Evolutionary conservation across 2,329 filamentous ascomycete genomes (phyloP).

Genomic region (Xylaria multiplex): DNA sequence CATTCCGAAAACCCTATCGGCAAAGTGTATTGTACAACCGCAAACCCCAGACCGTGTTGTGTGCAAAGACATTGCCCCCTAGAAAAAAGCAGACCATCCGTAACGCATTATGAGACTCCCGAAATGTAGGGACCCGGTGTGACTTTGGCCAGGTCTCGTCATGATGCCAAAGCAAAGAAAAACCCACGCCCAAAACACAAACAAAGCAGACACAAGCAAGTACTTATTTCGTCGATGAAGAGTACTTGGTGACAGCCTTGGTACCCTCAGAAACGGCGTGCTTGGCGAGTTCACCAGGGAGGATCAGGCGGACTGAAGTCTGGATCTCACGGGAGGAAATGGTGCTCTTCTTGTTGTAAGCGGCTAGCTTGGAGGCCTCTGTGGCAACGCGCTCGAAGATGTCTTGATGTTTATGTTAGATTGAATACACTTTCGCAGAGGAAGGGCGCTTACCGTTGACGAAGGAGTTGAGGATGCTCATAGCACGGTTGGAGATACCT

Average conservation of each 20-base stretch:
- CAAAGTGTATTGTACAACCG: constrained; percentile 77
- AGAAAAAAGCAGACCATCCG: constrained; percentile 72
- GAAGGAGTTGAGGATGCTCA: constrained; percentile 99
- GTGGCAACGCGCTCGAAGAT: constrained; percentile 99
- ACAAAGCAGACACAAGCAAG: constrained; percentile 56
- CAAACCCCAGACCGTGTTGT: constrained; percentile 73
- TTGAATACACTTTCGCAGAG: neutral
- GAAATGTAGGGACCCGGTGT: constrained; percentile 53
- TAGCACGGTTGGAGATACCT: constrained; percentile 99
- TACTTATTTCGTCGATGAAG: constrained; percentile 96
- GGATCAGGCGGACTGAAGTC: constrained; percentile 97
- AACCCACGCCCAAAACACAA: constrained; percentile 64
- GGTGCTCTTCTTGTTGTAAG: constrained; percentile 99
- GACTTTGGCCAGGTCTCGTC: constrained; percentile 60
- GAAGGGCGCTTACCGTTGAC: constrained; percentile 81
- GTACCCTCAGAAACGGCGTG: constrained; percentile 99
- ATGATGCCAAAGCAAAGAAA: constrained; percentile 68
- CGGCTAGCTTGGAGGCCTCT: constrained; percentile 97
- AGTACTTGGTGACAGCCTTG: constrained; percentile 99
- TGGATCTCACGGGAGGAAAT: constrained; percentile 99
- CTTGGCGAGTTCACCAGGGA: constrained; percentile 98
- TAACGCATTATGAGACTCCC: constrained; percentile 77
- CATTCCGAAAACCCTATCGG: constrained; percentile 72
- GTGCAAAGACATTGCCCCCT: constrained; percentile 73
- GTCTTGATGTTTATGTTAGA: constrained; percentile 62